Conservation (phyloP, 192 early-diverging fungal species). For the Chytriomyces sp. region DNA sequence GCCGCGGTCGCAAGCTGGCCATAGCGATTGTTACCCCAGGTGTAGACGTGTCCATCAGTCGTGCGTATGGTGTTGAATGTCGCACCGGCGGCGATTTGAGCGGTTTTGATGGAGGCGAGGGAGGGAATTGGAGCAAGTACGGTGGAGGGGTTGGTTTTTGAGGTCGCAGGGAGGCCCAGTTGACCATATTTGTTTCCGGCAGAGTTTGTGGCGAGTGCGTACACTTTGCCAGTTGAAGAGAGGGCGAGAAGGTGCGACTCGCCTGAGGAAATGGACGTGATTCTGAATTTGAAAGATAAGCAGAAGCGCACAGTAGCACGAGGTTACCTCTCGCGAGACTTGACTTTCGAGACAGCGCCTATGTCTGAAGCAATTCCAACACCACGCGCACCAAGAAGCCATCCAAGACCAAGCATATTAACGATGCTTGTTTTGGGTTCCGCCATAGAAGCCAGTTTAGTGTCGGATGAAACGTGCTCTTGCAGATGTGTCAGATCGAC, state of each 20-base stretch:
- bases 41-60: slow-evolving; percentile 42
- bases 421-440: neutral
- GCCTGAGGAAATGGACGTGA: slow-evolving; percentile 36
- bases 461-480: neutral
- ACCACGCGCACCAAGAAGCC: neutral
- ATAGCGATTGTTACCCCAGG: slow-evolving; percentile 41
- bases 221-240: slow-evolving; percentile 32
- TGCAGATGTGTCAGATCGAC: slow-evolving; percentile 4
- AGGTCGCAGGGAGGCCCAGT: slow-evolving; percentile 19
- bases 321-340: neutral
- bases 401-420: neutral
- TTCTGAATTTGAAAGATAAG: slow-evolving; percentile 7
- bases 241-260: slow-evolving; percentile 36
- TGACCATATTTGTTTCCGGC: slow-evolving; percentile 29
- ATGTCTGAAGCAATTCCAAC: neutral
- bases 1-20: slow-evolving; percentile 33
- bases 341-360: neutral
- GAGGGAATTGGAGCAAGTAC: neutral
- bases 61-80: slow-evolving; percentile 35
- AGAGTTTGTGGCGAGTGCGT: neutral
- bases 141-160: neutral
- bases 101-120: neutral
- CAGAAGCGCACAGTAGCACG: neutral
- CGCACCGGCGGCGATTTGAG: slow-evolving; percentile 41
- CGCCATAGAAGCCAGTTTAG: neutral